phyloP scores from a whole-genome alignment of 2,329 filamentous ascomycete species.

The Colletotrichum limetticola region DNA sequence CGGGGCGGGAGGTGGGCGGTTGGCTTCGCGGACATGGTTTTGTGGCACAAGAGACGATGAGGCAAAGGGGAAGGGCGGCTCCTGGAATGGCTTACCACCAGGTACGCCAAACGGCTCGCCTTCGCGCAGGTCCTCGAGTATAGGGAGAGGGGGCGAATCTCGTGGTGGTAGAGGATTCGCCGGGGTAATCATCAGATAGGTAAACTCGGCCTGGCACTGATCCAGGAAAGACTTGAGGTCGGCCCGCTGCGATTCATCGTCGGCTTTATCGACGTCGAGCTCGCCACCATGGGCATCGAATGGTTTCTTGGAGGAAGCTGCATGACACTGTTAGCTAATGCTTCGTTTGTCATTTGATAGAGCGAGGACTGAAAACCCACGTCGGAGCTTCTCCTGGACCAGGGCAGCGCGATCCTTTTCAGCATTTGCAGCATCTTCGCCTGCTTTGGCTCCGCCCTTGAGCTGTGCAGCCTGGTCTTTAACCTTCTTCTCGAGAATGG shows the following conservation, averaged over 20 bases:
- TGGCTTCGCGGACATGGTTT: slow-evolving; percentile 68
- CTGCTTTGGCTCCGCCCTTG: slow-evolving; percentile 61
- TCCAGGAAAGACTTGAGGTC: slow-evolving; percentile 71
- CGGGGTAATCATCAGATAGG: slow-evolving; percentile 75
- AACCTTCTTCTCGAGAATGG: slow-evolving; percentile 88
- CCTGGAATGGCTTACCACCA: slow-evolving; percentile 49
- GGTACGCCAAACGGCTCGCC: slow-evolving; percentile 61
- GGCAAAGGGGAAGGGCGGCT: slow-evolving; percentile 40
- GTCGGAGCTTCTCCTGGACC: slow-evolving; percentile 66
- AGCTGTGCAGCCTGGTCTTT: slow-evolving; percentile 83
- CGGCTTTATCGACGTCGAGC: slow-evolving; percentile 53
- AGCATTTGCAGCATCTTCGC: slow-evolving; percentile 53
- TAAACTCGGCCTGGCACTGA: slow-evolving; percentile 73
- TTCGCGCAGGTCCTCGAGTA: slow-evolving; percentile 69
- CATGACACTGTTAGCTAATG: neutral
- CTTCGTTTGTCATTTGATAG: neutral
- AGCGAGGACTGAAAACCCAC: slow-evolving; percentile 48
- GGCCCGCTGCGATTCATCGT: slow-evolving; percentile 62
- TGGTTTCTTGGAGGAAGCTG: slow-evolving; percentile 28
- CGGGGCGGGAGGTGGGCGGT: slow-evolving; percentile 63
- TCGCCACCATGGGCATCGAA: slow-evolving; percentile 57
- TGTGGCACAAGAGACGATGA: slow-evolving; percentile 44
- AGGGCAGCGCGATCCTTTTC: slow-evolving; percentile 64
- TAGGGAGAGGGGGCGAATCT: slow-evolving; percentile 68
- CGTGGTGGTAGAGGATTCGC: slow-evolving; percentile 74